Percentiles rank a stretch among this genome's conserved stretches.
These are phyloP conservation scores for Aspergillus oerlinghausenensis DNA, from an alignment of 2,329 filamentous ascomycete species.

Conservation along the genomic window DNA sequence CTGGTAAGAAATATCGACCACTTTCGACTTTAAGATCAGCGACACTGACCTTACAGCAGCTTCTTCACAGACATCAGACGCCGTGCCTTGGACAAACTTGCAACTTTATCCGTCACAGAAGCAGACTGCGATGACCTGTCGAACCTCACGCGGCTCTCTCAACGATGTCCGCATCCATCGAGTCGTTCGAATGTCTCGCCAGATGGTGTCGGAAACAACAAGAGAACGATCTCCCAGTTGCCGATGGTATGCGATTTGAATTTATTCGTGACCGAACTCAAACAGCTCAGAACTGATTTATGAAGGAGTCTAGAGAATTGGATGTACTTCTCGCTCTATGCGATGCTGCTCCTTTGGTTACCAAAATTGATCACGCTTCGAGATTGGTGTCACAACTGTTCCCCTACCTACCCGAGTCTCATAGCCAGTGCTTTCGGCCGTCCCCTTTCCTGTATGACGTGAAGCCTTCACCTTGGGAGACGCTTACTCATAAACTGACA, in stretches of 20 bases:
- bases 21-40: not conserved
- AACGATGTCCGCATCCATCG: conserved; percentile 23
- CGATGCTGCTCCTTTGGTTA: conserved; percentile 75
- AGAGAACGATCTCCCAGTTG: conserved; percentile 34
- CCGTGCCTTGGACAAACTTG: conserved; percentile 43
- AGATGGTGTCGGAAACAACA: conserved; percentile 34
- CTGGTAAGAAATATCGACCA: conserved; percentile 20
- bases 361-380: conserved; percentile 66
- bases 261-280: not conserved
- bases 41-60: conserved; percentile 18
- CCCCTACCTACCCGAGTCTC: conserved; percentile 81
- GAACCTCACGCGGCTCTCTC: conserved; percentile 34
- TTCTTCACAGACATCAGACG: conserved; percentile 34
- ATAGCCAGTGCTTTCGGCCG: conserved; percentile 69
- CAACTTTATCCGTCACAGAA: conserved; percentile 36
- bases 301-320: conserved; percentile 77
- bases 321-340: conserved; percentile 89
- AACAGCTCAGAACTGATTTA: conserved; percentile 17
- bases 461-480: conserved; percentile 84
- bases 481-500: conserved; percentile 72
- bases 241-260: conserved; percentile 32
- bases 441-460: conserved; percentile 80
- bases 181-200: conserved; percentile 26
- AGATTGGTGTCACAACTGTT: conserved; percentile 73
- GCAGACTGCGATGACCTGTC: conserved; percentile 24